These are phyloP conservation scores for Cyclanthera cordifolia DNA, from an alignment of 306 rosid species.

Conservation along the genomic window DNA sequence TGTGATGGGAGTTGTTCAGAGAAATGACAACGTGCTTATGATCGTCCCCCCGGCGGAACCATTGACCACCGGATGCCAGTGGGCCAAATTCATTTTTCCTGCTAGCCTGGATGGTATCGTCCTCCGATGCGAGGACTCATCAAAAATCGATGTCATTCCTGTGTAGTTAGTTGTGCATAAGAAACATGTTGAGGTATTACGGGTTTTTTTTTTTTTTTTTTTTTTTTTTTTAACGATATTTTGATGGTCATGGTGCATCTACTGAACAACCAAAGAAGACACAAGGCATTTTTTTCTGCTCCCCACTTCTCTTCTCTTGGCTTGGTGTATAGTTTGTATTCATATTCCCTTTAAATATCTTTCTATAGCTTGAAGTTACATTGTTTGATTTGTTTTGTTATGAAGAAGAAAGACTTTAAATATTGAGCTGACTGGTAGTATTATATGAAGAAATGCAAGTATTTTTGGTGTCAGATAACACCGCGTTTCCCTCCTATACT, in stretches of 20 bases:
- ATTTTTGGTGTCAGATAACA: constrained; percentile 1
- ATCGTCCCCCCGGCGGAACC: constrained; percentile 93
- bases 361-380: constrained; percentile 8
- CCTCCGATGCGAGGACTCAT: constrained; percentile 89
- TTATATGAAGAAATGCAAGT: constrained; percentile 11
- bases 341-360: constrained; percentile 7
- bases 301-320: constrained; percentile 6
- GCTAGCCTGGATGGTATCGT: constrained; percentile 94
- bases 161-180: constrained; percentile 42
- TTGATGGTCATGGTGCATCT: constrained; percentile 11
- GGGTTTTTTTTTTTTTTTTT: too few species aligned
- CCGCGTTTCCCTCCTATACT: not conserved
- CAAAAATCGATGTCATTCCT: constrained; percentile 80
- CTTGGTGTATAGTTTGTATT: constrained; percentile 17
- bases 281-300: not conserved
- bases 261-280: not conserved
- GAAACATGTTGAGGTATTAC: constrained; percentile 10
- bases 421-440: not conserved
- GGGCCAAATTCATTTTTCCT: constrained; percentile 77
- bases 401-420: constrained; percentile 1
- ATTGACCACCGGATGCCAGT: constrained; percentile 81
- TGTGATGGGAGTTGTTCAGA: constrained; percentile 97
- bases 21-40: constrained; percentile 94
- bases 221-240: constrained; percentile 4
- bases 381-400: constrained; percentile 8